Base-by-base conservation (phyloP, 805 yeast species). In the Candida sithepensis region DNA sequence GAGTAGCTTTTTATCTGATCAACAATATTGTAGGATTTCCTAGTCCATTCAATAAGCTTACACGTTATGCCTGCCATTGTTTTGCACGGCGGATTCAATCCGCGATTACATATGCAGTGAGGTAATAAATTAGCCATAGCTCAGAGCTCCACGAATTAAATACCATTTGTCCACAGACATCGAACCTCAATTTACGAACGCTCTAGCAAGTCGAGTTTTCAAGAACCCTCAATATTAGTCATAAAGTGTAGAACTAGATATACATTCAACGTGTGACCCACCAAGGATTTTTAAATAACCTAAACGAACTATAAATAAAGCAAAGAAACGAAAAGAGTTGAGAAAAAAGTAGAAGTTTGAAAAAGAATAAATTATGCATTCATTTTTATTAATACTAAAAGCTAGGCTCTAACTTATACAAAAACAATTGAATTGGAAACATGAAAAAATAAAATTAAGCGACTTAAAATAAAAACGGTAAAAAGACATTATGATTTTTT, bases 351-450 rank as follows among this genome's bases (percentile, higher is more conserved):
- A 18, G 10, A 24, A 10, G 8, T 28, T 24, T 13, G 14, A 40
- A 28, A 26, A 26, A 28, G 23, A 18, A 40, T 14, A 40, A 28
- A n/a, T 28, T 28, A n/a, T 19, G 24, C 13, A n/a, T 22, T 13
- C 22, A 22, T 39, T 41, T 30, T 14, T 41, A 19, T 30, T 28
- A 10, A 20, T 16, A 24, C 18, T 34, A 34, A 34, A 34, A 34
- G 38, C 19, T 34, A 34, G 20, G 38, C 38, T 16, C 38, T 34
- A 34, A 34, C 38, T 34, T 34, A 34, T 34, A 34, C 26, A 34
- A 37, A 36, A 36, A 18, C 19, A 41, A 34, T 18, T 19, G 21
- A 21, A 39, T n/a, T n/a, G 37, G 10, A 28, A 40, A 18, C 10
- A n/a, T 22, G 10, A 24, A 22, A 39, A 18, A 20, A 13, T 16